These are phyloP conservation scores for Cyclaneusma minus DNA, from an alignment of 2,329 filamentous ascomycete genomes.

Conservation along the genomic window DNA sequence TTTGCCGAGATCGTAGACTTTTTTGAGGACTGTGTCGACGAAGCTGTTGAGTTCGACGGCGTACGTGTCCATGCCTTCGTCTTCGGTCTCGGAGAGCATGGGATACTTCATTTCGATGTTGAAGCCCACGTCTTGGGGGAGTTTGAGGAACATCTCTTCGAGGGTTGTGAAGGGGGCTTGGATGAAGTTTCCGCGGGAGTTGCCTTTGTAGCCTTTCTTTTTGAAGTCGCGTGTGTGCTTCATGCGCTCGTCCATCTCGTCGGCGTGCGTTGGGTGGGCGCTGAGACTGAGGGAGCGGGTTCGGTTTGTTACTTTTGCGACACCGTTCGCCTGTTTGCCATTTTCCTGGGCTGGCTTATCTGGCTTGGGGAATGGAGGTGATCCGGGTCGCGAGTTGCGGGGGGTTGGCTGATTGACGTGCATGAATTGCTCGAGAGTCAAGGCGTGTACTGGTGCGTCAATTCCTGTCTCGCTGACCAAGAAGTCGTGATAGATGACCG, in stretches of 20 bases:
- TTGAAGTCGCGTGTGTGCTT: slow-evolving; percentile 96
- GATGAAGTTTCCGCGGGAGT: slow-evolving; percentile 85
- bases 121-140: slow-evolving; percentile 76
- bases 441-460: slow-evolving; percentile 86
- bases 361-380: slow-evolving; percentile 19
- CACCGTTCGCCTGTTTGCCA: slow-evolving; percentile 11
- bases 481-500: slow-evolving; percentile 97
- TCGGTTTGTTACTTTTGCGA: slow-evolving; percentile 8
- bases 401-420: slow-evolving; percentile 48
- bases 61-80: slow-evolving; percentile 93
- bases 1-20: slow-evolving; percentile 74
- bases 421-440: slow-evolving; percentile 90
- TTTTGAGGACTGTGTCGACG: slow-evolving; percentile 79
- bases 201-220: slow-evolving; percentile 87
- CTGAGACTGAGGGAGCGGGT: slow-evolving; percentile 20
- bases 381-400: slow-evolving; percentile 27
- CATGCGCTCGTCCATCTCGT: slow-evolving; percentile 60
- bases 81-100: slow-evolving; percentile 89
- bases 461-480: slow-evolving; percentile 95
- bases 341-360: slow-evolving; percentile 10
- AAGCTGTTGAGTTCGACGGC: slow-evolving; percentile 93
- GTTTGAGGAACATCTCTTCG: slow-evolving; percentile 77
- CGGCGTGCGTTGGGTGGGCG: slow-evolving; percentile 9
- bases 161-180: slow-evolving; percentile 91
- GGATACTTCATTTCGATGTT: slow-evolving; percentile 99